Base-by-base conservation (phyloP, 2,329 filamentous ascomycete species). In the Pyrenophora tritici-repentis region DNA sequence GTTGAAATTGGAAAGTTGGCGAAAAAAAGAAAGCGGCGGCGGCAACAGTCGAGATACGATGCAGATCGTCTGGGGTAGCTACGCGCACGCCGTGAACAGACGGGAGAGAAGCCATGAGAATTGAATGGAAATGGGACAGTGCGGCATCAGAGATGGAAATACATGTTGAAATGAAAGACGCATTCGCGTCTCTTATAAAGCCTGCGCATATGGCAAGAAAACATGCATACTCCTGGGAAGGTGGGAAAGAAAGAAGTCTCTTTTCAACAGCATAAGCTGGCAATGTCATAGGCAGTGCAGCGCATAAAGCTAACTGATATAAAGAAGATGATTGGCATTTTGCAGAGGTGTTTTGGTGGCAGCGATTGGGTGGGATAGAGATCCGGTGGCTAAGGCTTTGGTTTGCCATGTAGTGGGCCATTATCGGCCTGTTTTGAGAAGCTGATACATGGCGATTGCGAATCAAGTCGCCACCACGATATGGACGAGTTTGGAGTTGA, bases 21-120 rank as follows among this genome's bases (percentile, higher is more conserved):
- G 65, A 68, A 40, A 55, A 60, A 50, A 58, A 68, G 53, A 70
- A 70, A 18, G 65, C 63, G 14, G 66, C 62, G 12, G 66, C 62
- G 29, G 65, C 67, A 20, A 70, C 66, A 8, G 59, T 52, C 3
- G 65, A 61, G 38, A 70, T 67, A 31, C 65, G 62, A 40, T 46
- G 35, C 36, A 70, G 40, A 32, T 70, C 65, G 6, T 58, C 44
- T 13, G 50, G 18, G 7, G 58, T 67, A 4, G 64, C 67, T n/a
- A 65, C 41, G 12, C 63, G 62, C n/a, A 66, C 50, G 34, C 53
- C 48, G 14, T 64, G 50, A 20, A 64, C 53, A 34, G 42, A 22
- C 14, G 64, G 59, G 32, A 57, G 18, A 37, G 54, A 42, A 7
- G 52, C 36, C 56, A 63, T 61, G 42, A 35, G 48, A 37, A 20